Conservation (phyloP, 768 basidiomycete species). For the Mycena sanguinolenta region DNA sequence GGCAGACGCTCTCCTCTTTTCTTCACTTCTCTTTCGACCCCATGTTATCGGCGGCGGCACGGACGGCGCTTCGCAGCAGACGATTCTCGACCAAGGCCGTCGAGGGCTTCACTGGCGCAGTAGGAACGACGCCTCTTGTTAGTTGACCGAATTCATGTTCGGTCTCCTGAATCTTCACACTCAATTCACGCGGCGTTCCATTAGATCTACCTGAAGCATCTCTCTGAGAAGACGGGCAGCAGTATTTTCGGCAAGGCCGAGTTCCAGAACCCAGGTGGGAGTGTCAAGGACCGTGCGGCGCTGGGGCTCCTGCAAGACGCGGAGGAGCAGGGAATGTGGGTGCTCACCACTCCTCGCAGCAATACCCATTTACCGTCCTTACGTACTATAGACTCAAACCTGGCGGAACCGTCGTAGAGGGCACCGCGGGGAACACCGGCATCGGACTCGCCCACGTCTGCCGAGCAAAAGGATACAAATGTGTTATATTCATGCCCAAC, state of each 20-base stretch:
- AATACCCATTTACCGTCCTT: slow-evolving; percentile 2
- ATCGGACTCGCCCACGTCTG: slow-evolving; percentile 97
- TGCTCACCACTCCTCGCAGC: slow-evolving; percentile 34
- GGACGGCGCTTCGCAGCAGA: slow-evolving; percentile 47
- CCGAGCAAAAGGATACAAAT: slow-evolving; percentile 92
- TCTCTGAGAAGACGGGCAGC: slow-evolving; percentile 87
- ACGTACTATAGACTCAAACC: slow-evolving; percentile 72
- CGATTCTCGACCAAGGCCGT: slow-evolving; percentile 61
- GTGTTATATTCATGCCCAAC: slow-evolving; percentile 99
- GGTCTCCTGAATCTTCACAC: slow-evolving; percentile 12
- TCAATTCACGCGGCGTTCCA: slow-evolving; percentile 10
- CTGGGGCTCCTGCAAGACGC: slow-evolving; percentile 90
- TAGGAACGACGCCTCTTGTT: slow-evolving; percentile 95
- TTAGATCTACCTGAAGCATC: slow-evolving; percentile 85
- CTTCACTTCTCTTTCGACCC: slow-evolving; percentile 39
- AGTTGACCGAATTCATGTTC: slow-evolving; percentile 45
- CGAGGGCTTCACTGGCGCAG: slow-evolving; percentile 86
- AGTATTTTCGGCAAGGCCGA: slow-evolving; percentile 96
- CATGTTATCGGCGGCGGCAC: slow-evolving; percentile 53
- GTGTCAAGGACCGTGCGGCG: slow-evolving; percentile 97
- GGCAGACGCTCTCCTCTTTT: not conserved
- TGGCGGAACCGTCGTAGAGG: slow-evolving; percentile 98
- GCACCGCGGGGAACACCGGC: slow-evolving; percentile 98
- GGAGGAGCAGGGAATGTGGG: slow-evolving; percentile 85
- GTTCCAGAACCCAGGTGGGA: slow-evolving; percentile 98